Conservation (phyloP, 345 rosid genomes). For the Eucalyptus sp. region DNA sequence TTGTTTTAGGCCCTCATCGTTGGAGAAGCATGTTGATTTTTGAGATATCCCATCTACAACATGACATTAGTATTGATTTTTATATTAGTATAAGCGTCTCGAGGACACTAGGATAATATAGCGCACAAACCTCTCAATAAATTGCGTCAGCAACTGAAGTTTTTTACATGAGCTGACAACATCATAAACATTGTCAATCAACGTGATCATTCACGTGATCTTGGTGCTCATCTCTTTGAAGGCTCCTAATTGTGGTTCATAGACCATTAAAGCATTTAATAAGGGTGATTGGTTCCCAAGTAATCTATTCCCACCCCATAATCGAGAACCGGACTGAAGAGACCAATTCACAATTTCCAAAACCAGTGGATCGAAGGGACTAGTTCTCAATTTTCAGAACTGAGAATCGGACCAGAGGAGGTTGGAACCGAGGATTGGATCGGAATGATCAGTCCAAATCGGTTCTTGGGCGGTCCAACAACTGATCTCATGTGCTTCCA, state of each 20-base stretch:
- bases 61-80: background rate
- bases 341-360: too few relatives aligned
- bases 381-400: fast-evolving
- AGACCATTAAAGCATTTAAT: background rate
- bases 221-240: background rate
- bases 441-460: fast-evolving
- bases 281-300: background rate
- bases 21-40: background rate
- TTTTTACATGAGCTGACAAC: background rate
- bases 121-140: background rate
- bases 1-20: background rate
- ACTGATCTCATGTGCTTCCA: too few relatives aligned
- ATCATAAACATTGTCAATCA: slow-evolving; percentile 1
- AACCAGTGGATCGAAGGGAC: too few relatives aligned
- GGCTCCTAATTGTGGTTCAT: background rate
- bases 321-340: fast-evolving
- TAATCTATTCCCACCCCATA: too few relatives aligned
- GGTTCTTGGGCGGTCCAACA: fast-evolving
- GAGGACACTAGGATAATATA: background rate
- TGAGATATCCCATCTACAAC: slow-evolving; percentile 1
- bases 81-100: background rate
- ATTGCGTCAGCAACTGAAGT: background rate
- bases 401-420: fast-evolving
- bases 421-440: too few relatives aligned
- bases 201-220: background rate